phyloP scores from a whole-genome alignment of 129 eudicot species.

The Pseudognaphalium luteoalbum region DNA sequence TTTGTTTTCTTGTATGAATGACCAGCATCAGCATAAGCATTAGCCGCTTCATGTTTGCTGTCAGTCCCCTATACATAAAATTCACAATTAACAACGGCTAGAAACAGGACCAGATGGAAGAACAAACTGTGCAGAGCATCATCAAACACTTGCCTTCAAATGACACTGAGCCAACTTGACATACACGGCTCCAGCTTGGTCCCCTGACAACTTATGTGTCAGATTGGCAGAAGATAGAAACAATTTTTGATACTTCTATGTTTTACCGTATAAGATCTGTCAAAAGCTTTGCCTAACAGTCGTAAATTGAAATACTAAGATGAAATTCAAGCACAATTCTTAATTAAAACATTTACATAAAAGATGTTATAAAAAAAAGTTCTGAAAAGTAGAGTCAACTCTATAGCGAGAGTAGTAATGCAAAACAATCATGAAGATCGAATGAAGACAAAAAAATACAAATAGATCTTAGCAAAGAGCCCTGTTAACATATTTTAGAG shows the following conservation, averaged over 20 bases:
- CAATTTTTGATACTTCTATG: neutral
- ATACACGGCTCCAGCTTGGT: conserved; percentile 85
- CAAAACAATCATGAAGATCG: conserved; percentile 1
- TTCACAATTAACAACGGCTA: neutral
- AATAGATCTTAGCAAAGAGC: neutral
- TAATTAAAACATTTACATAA: neutral
- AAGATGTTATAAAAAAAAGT: neutral
- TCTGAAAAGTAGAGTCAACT: neutral
- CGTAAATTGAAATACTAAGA: neutral
- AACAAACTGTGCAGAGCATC: neutral
- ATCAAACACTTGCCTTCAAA: conserved; percentile 52
- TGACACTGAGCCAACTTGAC: conserved; percentile 84
- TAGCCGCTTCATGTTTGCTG: conserved; percentile 97
- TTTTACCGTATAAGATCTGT: neutral
- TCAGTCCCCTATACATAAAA: conserved; percentile 51
- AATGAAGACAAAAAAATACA: neutral
- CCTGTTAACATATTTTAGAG: conserved; percentile 11
- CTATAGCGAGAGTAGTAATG: neutral
- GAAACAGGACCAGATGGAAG: neutral
- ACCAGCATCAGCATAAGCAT: conserved; percentile 81
- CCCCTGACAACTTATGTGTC: conserved; percentile 63
- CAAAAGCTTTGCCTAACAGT: neutral
- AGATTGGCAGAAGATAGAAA: conserved; percentile 9
- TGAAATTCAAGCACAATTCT: neutral
- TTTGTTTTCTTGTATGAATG: conserved; percentile 78